Evolutionary conservation across 306 rosid genomes (phyloP).

Genomic region (Lathyrus tuberosus): DNA sequence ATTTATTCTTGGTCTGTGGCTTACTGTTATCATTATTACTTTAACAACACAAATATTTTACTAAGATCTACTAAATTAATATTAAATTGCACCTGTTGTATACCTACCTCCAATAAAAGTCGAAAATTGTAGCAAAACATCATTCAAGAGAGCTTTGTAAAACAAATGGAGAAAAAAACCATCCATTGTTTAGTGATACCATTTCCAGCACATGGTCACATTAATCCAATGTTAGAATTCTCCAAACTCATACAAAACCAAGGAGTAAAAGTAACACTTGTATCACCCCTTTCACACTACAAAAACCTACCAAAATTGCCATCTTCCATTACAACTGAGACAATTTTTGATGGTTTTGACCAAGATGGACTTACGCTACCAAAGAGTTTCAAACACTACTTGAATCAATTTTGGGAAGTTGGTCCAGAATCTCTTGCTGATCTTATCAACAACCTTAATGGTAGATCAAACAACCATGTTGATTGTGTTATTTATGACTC

Average conservation of each 20-base stretch:
- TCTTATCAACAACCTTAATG: slow-evolving; percentile 37
- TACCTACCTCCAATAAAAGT: no score
- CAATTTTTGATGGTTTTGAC: slow-evolving; percentile 55
- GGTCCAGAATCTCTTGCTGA: slow-evolving; percentile 39
- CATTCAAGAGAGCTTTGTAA: background rate
- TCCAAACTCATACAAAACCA: slow-evolving; percentile 37
- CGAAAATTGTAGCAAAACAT: background rate
- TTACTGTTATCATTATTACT: no score
- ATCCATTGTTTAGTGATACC: slow-evolving; percentile 43
- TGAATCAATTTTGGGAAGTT: slow-evolving; percentile 25
- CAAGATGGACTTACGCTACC: background rate
- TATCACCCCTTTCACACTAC: background rate
- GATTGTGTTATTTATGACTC: slow-evolving; percentile 50
- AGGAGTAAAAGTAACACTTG: slow-evolving; percentile 45
- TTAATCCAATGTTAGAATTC: slow-evolving; percentile 40
- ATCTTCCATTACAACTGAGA: slow-evolving; percentile 33
- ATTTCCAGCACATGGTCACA: slow-evolving; percentile 54
- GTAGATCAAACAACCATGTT: slow-evolving; percentile 1
- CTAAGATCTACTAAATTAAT: no score
- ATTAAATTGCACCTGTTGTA: no score
- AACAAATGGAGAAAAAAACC: background rate
- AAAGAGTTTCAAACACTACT: background rate
- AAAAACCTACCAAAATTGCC: background rate
- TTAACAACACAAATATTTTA: no score
- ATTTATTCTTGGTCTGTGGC: no score